Percentiles rank a stretch among this genome's conserved stretches.
These are phyloP conservation scores for Gilbertella persicaria DNA, from an alignment of 371 early-diverging fungal genomes.

Conservation along the genomic window DNA sequence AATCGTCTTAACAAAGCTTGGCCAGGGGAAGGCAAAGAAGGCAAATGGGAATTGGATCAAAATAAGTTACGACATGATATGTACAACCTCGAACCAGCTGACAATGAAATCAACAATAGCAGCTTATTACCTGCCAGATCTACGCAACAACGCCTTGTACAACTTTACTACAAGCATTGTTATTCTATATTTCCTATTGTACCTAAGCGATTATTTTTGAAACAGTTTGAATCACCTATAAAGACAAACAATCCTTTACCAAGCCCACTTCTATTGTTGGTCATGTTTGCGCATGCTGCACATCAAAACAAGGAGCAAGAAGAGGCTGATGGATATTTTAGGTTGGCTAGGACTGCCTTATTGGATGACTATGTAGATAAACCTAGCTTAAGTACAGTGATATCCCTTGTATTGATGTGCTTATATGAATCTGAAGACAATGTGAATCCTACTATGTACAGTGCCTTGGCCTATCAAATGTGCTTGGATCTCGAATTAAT, in stretches of 20 bases:
- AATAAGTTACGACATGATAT: not conserved
- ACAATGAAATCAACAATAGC: not conserved
- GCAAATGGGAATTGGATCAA: slow-evolving; percentile 27
- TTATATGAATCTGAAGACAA: slow-evolving; percentile 22
- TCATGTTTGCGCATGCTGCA: slow-evolving; percentile 39
- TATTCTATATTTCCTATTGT: slow-evolving; percentile 35
- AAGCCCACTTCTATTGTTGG: slow-evolving; percentile 18
- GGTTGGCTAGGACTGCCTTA: slow-evolving; percentile 22
- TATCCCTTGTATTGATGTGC: slow-evolving; percentile 27
- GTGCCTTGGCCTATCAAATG: slow-evolving; percentile 37
- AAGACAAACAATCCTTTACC: slow-evolving; percentile 14
- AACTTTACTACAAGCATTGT: slow-evolving; percentile 27
- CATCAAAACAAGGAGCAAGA: slow-evolving; percentile 16
- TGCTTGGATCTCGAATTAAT: slow-evolving; percentile 28
- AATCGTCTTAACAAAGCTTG: slow-evolving; percentile 6
- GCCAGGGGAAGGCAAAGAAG: slow-evolving; percentile 32
- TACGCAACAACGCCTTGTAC: slow-evolving; percentile 17
- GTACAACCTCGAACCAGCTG: not conserved
- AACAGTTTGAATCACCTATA: slow-evolving; percentile 26
- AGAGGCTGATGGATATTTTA: slow-evolving; percentile 27
- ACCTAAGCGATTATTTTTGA: slow-evolving; percentile 28
- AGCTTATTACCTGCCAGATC: slow-evolving; percentile 15
- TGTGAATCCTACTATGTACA: slow-evolving; percentile 16
- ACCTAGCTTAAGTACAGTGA: slow-evolving; percentile 27
- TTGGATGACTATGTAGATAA: slow-evolving; percentile 20